These are phyloP conservation scores for Diutina scorzettiae DNA, from an alignment of 1,139 yeast genomes.

Conservation along the genomic window DNA sequence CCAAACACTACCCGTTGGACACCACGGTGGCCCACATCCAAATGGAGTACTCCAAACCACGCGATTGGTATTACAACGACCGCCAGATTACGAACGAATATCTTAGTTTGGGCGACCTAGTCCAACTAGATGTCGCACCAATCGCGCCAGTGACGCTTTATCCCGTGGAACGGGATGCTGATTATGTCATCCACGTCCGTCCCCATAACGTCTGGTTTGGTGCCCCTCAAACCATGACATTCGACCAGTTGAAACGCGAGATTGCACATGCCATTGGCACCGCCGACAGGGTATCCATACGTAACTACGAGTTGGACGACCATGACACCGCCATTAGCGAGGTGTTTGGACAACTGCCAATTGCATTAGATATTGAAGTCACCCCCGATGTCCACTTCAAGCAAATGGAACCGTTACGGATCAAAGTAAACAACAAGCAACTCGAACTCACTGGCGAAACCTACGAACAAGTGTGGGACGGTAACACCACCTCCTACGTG, in stretches of 20 bases:
- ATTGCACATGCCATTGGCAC: not conserved
- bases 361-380: not conserved
- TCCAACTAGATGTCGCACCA: slow-evolving; percentile 1
- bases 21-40: not conserved
- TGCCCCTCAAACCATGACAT: not conserved
- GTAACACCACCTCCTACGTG: not conserved
- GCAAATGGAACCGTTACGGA: not conserved
- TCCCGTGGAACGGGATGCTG: not conserved
- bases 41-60: not conserved
- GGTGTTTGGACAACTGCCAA: too few relatives aligned
- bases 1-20: not conserved
- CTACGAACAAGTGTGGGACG: not conserved
- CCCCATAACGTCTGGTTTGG: not conserved
- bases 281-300: not conserved
- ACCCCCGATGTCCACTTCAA: not conserved
- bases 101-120: not conserved
- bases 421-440: not conserved
- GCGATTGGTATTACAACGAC: not conserved
- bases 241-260: not conserved
- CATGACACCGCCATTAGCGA: not conserved
- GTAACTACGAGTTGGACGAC: not conserved
- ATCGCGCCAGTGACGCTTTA: not conserved
- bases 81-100: not conserved
- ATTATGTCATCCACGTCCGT: not conserved
- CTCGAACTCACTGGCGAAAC: not conserved